A percentile compares a stretch with the other conserved stretches of the same genome.
Conservation (phyloP, 2,329 filamentous ascomycete genomes). For the Cordyceps fumosorosea region DNA sequence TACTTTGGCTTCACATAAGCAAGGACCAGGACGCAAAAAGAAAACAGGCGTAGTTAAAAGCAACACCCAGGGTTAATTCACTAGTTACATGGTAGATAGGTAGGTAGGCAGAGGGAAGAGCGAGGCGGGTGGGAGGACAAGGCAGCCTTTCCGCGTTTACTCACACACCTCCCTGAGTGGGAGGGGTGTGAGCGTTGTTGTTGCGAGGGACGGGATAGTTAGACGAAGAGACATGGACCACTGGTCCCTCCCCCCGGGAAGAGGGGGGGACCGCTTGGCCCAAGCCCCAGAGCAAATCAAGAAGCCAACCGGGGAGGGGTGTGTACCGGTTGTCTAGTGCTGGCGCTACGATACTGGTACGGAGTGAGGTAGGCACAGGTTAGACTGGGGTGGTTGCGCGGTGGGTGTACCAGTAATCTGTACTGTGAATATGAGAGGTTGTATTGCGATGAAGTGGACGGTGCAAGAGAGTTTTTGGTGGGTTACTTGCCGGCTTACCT, state of each 20-base stretch:
- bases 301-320: neutral
- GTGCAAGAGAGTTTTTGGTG: neutral
- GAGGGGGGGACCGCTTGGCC: constrained; percentile 4
- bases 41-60: neutral
- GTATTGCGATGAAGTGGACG: neutral
- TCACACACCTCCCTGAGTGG: neutral
- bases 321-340: neutral
- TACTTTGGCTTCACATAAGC: neutral
- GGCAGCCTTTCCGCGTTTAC: neutral
- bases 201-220: neutral
- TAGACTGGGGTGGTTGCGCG: neutral
- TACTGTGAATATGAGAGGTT: neutral
- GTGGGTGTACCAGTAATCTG: neutral
- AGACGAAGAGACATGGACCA: too few relatives aligned
- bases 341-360: too few relatives aligned
- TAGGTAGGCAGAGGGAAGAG: neutral
- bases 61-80: neutral
- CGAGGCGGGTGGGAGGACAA: neutral
- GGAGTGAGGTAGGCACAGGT: neutral
- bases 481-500: constrained; percentile 2
- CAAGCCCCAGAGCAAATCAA: constrained; percentile 7
- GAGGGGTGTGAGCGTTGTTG: neutral
- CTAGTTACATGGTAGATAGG: neutral
- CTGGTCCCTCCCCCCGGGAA: constrained; percentile 2
- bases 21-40: neutral